These are phyloP conservation scores for Nymphaea thermarum DNA, from an alignment of 164 flowering plant genomes.

Conservation along the genomic window DNA sequence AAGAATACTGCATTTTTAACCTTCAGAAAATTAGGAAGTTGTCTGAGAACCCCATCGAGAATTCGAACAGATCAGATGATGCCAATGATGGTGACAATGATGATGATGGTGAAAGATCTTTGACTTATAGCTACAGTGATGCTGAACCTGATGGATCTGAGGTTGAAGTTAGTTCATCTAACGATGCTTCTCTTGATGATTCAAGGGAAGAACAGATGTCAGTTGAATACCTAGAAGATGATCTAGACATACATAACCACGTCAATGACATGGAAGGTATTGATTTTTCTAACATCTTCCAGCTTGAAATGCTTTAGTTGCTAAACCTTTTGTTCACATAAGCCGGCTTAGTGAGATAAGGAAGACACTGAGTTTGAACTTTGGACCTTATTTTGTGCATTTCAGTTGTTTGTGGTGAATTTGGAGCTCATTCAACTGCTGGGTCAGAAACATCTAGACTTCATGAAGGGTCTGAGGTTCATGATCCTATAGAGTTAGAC, in stretches of 20 bases:
- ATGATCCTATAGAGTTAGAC: constrained; percentile 22
- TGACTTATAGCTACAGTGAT: constrained; percentile 15
- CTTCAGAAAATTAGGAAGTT: constrained; percentile 8
- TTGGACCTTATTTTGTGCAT: neutral
- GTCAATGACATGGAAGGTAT: constrained; percentile 87
- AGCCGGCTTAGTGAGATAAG: neutral
- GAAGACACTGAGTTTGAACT: neutral
- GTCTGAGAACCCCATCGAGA: constrained; percentile 16
- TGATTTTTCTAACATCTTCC: neutral
- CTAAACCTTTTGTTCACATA: neutral
- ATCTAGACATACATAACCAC: constrained; percentile 36
- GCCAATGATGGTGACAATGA: constrained; percentile 8
- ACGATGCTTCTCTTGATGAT: constrained; percentile 10
- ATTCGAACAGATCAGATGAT: constrained; percentile 1
- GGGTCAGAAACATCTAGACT: constrained; percentile 11
- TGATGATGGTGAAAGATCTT: constrained; percentile 17
- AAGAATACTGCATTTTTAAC: constrained; percentile 5
- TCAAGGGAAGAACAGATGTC: constrained; percentile 36
- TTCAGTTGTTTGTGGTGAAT: constrained; percentile 80
- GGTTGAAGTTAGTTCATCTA: constrained; percentile 16
- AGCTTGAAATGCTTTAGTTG: neutral
- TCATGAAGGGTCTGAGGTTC: neutral
- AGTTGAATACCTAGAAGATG: constrained; percentile 77
- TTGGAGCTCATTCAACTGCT: constrained; percentile 25
- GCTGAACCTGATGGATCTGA: constrained; percentile 20